Conservation (phyloP, 305 asterid genomes). For the Solanum chacoense region DNA sequence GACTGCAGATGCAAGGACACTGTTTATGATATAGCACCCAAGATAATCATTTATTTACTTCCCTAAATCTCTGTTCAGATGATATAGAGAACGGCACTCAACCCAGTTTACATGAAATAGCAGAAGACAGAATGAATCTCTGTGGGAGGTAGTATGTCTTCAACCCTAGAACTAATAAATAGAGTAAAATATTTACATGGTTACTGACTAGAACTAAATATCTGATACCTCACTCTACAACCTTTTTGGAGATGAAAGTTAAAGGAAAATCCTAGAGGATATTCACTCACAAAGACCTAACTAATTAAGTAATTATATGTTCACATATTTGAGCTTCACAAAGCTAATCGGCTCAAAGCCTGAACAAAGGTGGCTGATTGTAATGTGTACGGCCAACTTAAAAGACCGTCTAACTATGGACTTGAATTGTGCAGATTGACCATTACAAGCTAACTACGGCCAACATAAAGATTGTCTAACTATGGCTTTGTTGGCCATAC, state of each 20-base stretch:
- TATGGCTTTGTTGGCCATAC: background rate
- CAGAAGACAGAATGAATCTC: background rate
- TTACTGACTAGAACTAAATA: background rate
- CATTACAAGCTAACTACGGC: background rate
- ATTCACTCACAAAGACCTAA: background rate
- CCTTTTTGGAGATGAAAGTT: background rate
- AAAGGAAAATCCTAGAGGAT: background rate
- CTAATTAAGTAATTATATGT: background rate
- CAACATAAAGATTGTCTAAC: background rate
- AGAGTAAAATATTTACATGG: background rate
- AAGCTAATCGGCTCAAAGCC: background rate
- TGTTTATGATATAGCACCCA: background rate
- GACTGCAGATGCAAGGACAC: background rate
- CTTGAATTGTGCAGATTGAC: background rate
- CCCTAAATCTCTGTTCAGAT: background rate
- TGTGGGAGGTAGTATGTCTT: background rate
- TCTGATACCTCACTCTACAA: background rate
- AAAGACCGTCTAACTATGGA: background rate
- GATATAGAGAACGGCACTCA: background rate
- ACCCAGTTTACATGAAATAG: background rate
- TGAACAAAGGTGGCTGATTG: background rate
- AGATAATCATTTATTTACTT: background rate
- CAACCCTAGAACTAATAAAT: background rate
- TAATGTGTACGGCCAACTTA: background rate
- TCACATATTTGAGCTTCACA: background rate